Evolutionary conservation across 108 stramenopile species (phyloP).

Genomic region (Cyclotella atomus): DNA sequence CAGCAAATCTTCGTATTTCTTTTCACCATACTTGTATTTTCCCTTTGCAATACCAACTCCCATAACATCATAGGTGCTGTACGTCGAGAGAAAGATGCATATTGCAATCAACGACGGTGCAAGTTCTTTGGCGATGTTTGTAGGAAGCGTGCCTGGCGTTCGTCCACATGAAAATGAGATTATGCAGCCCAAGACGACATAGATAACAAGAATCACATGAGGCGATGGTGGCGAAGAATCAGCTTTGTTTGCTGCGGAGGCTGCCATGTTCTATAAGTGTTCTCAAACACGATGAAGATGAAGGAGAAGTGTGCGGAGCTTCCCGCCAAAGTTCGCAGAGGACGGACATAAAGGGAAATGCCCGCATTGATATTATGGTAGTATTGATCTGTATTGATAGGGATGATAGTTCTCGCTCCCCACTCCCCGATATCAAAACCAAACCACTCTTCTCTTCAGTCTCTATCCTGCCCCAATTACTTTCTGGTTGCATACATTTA

Average conservation of each 20-base stretch:
- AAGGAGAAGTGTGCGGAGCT: too few species aligned
- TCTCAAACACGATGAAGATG: too few species aligned
- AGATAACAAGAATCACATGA: neutral
- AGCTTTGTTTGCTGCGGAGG: neutral
- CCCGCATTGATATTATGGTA: too few species aligned
- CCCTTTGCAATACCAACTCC: constrained; percentile 40
- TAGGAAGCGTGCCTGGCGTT: neutral
- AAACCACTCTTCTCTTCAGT: too few species aligned
- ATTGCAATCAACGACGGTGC: constrained; percentile 29
- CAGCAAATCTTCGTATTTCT: constrained; percentile 13
- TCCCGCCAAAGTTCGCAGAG: too few species aligned
- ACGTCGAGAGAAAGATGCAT: constrained; percentile 35
- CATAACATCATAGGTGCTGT: constrained; percentile 39
- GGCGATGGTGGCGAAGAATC: neutral
- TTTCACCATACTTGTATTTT: constrained; percentile 3
- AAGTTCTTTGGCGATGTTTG: neutral
- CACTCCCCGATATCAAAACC: too few species aligned
- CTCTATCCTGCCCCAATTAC: too few species aligned
- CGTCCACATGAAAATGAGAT: neutral
- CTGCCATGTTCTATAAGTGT: neutral
- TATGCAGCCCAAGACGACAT: neutral
- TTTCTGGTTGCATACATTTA: too few species aligned
- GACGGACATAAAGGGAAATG: too few species aligned
- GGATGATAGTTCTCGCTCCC: too few species aligned
- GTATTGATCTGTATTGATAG: too few species aligned